Percentiles rank a stretch among this genome's conserved stretches.
Evolutionary conservation across 1,139 yeast species (phyloP).

Genomic region (Kodamaea arcana): DNA sequence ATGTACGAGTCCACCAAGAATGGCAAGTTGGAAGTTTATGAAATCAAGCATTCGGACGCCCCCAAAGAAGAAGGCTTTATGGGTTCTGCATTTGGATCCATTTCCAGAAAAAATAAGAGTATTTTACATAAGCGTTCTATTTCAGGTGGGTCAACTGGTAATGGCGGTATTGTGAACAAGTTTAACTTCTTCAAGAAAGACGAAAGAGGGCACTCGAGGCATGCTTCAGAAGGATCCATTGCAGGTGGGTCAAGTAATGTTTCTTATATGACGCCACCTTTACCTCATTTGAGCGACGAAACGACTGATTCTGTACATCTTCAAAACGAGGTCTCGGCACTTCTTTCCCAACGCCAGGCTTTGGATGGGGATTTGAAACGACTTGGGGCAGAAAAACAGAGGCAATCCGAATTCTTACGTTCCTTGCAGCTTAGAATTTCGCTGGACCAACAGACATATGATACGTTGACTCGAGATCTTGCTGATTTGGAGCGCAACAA

Average conservation of each 20-base stretch:
- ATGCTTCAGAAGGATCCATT: slow-evolving; percentile 41
- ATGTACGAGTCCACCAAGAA: slow-evolving; percentile 4
- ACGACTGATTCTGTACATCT: neutral
- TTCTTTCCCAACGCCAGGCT: slow-evolving; percentile 8
- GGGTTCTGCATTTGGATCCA: slow-evolving; percentile 8
- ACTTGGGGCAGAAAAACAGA: slow-evolving; percentile 26
- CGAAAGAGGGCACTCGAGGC: slow-evolving; percentile 32
- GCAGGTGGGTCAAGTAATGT: slow-evolving; percentile 32
- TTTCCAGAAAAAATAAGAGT: slow-evolving; percentile 22
- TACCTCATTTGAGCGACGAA: slow-evolving; percentile 18
- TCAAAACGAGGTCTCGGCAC: slow-evolving; percentile 1
- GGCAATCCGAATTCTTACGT: slow-evolving; percentile 25
- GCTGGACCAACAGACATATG: slow-evolving; percentile 19
- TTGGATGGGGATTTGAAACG: slow-evolving; percentile 28
- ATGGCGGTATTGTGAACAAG: slow-evolving; percentile 20
- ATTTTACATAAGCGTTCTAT: slow-evolving; percentile 36
- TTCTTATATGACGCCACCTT: slow-evolving; percentile 45
- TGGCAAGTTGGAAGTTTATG: slow-evolving; percentile 1
- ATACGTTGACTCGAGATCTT: slow-evolving; percentile 26
- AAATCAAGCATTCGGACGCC: slow-evolving; percentile 30
- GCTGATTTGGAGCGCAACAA: slow-evolving; percentile 25
- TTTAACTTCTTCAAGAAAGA: slow-evolving; percentile 31
- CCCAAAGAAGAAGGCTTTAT: slow-evolving; percentile 9
- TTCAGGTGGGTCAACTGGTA: slow-evolving; percentile 36
- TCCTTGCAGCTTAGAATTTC: slow-evolving; percentile 7